phyloP scores from a whole-genome alignment of 2,329 filamentous ascomycete species.

The Colletotrichum viniferum region DNA sequence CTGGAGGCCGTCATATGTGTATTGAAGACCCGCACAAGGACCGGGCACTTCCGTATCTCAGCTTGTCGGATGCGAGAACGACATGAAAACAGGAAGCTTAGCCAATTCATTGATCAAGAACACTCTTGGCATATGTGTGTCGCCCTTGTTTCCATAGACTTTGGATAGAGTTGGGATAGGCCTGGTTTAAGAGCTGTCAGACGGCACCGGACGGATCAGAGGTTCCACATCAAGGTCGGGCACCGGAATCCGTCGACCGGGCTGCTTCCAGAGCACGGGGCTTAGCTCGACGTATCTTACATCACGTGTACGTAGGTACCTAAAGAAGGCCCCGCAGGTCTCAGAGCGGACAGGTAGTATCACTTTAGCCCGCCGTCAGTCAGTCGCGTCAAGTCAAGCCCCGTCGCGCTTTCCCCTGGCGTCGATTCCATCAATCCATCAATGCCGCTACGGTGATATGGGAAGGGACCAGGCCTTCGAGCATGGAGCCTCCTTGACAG shows the following conservation, averaged over 20 bases:
- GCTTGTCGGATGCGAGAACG: not conserved
- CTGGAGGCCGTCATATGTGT: not conserved
- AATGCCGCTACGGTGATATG: constrained; percentile 9
- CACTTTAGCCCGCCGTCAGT: not conserved
- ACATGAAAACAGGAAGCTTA: not conserved
- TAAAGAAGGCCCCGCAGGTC: not conserved
- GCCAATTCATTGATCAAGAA: not conserved
- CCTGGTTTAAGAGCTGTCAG: not conserved
- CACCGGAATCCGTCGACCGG: not conserved
- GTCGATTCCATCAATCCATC: not conserved
- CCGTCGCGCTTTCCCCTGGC: not conserved
- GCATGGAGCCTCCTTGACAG: constrained; percentile 19
- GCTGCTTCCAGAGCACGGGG: not conserved
- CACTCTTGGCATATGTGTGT: not conserved
- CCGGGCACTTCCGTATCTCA: not conserved
- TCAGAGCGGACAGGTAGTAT: constrained; percentile 2
- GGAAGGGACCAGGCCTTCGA: not conserved
- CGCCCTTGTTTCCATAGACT: not conserved
- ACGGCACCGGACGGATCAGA: not conserved
- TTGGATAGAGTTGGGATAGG: not conserved
- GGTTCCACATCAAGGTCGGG: not conserved
- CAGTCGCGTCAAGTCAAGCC: constrained; percentile 2
- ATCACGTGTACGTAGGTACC: not conserved
- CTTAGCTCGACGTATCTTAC: not conserved
- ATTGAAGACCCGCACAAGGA: not conserved